These are phyloP conservation scores for Quercus agrifolia DNA, from an alignment of 306 rosid species.

Conservation along the genomic window DNA sequence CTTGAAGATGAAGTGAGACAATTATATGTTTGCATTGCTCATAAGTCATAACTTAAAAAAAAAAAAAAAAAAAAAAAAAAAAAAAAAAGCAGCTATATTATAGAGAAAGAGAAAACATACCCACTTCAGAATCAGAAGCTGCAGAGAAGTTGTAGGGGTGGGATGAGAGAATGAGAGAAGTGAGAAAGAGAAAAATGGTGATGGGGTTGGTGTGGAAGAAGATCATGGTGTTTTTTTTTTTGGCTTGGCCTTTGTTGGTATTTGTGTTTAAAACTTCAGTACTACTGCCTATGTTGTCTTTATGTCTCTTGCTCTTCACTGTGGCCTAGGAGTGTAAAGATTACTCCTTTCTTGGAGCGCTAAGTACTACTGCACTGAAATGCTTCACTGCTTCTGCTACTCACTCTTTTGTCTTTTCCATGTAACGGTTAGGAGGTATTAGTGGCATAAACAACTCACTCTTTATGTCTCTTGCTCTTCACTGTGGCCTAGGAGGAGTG, in stretches of 20 bases:
- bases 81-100: neutral
- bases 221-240: neutral
- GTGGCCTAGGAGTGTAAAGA: too few species aligned
- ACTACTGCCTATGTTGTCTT: neutral
- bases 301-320: neutral
- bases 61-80: neutral
- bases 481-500: too few species aligned
- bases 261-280: neutral
- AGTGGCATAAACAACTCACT: too few species aligned
- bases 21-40: neutral
- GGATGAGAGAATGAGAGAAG: constrained; percentile 23
- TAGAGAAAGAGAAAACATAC: constrained; percentile 29
- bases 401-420: too few species aligned
- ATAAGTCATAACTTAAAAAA: neutral
- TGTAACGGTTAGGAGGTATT: too few species aligned
- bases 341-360: too few species aligned
- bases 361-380: too few species aligned
- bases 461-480: neutral
- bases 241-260: neutral
- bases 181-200: constrained; percentile 19
- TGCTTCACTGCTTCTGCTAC: too few species aligned
- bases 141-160: constrained; percentile 15
- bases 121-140: constrained; percentile 41
- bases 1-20: neutral
- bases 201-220: constrained; percentile 5